Percentiles rank a stretch among this genome's conserved stretches.
These are phyloP conservation scores for Pontederia crassipes DNA, from an alignment of 176 grass and related monocot species.

Conservation along the genomic window DNA sequence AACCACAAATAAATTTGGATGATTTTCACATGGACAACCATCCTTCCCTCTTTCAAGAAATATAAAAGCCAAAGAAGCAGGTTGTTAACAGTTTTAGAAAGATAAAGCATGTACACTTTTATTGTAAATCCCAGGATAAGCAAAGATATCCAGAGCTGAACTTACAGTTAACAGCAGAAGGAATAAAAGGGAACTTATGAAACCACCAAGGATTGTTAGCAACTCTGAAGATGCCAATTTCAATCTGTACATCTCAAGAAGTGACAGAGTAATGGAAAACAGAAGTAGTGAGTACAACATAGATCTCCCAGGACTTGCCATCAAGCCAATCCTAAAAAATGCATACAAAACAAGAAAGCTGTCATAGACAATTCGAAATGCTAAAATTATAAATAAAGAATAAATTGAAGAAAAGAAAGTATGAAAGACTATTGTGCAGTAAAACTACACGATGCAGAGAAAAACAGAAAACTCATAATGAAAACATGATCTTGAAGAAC, in stretches of 20 bases:
- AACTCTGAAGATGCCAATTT: slow-evolving; percentile 80
- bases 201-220: slow-evolving; percentile 79
- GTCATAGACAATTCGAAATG: too few relatives aligned
- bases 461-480: too few relatives aligned
- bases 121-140: neutral
- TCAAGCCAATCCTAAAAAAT: neutral
- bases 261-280: slow-evolving; percentile 71
- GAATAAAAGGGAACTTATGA: slow-evolving; percentile 82
- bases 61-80: neutral
- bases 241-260: slow-evolving; percentile 71
- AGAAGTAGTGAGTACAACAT: slow-evolving; percentile 72
- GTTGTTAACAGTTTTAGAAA: neutral
- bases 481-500: too few relatives aligned
- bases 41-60: too few relatives aligned
- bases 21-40: too few relatives aligned
- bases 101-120: neutral
- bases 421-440: too few relatives aligned
- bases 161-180: slow-evolving; percentile 72
- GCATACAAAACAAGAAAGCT: neutral
- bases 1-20: too few relatives aligned
- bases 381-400: too few relatives aligned
- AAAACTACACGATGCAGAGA: too few relatives aligned
- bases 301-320: slow-evolving; percentile 59
- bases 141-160: slow-evolving; percentile 1
- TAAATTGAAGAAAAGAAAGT: too few relatives aligned